phyloP scores from a whole-genome alignment of 2,329 filamentous ascomycete genomes.

The Magnaporthales sp. region DNA sequence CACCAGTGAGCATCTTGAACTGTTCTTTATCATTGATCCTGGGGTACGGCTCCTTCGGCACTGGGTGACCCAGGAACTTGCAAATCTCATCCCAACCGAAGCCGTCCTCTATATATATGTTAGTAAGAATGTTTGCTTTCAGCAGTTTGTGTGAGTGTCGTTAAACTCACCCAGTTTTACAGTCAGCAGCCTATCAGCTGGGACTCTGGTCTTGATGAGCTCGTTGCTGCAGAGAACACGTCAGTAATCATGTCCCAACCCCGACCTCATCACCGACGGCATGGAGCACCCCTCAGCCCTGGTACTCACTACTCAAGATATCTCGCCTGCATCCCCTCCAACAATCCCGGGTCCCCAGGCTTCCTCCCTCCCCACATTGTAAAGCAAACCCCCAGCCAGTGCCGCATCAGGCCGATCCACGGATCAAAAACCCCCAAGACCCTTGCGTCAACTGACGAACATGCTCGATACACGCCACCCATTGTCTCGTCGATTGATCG shows the following conservation, averaged over 20 bases:
- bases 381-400: too few species aligned
- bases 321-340: neutral
- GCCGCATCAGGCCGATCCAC: neutral
- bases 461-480: neutral
- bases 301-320: constrained; percentile 2
- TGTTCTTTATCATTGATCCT: constrained; percentile 18
- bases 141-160: too few species aligned
- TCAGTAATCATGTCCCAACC: too few species aligned
- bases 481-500: constrained; percentile 10
- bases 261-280: too few species aligned
- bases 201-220: constrained; percentile 16
- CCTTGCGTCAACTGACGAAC: neutral
- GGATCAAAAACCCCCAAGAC: neutral
- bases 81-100: constrained; percentile 27
- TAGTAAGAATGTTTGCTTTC: too few species aligned
- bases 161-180: constrained; percentile 15
- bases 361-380: neutral
- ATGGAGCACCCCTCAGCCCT: neutral
- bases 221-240: constrained; percentile 13
- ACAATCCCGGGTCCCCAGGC: neutral
- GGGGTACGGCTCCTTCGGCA: constrained; percentile 21
- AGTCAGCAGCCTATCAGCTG: constrained; percentile 18
- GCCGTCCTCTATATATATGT: constrained; percentile 8
- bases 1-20: constrained; percentile 8
- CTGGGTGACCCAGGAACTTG: constrained; percentile 18